phyloP scores from a whole-genome alignment of 176 grass and related monocot species.

The Bothriochloa decipiens region DNA sequence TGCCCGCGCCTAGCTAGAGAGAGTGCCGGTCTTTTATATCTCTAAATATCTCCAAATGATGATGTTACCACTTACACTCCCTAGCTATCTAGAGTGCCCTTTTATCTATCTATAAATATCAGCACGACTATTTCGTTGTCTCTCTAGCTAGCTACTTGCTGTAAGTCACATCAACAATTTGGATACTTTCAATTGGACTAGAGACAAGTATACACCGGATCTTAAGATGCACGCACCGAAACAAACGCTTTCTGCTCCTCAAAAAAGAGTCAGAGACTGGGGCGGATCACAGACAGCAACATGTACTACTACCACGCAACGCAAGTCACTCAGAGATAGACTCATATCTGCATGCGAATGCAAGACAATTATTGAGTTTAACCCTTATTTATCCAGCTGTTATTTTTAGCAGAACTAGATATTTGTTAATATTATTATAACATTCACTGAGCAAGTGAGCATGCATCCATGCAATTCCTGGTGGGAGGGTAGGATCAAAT shows the following conservation, averaged over 20 bases:
- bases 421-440: not conserved
- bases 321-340: not conserved
- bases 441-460: not conserved
- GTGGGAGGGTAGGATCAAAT: conserved; percentile 39
- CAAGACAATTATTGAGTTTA: not conserved
- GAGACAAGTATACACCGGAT: not conserved
- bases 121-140: conserved; percentile 26
- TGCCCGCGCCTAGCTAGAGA: not conserved
- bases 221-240: conserved; percentile 16
- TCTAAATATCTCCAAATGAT: not conserved
- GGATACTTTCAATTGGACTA: not conserved
- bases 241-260: conserved; percentile 4
- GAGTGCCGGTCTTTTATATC: not conserved
- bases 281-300: conserved; percentile 23
- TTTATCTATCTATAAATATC: not conserved
- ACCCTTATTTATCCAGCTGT: not conserved
- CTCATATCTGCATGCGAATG: not conserved
- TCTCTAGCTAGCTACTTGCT: not conserved
- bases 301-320: not conserved
- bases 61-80: not conserved
- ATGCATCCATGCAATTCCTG: not conserved
- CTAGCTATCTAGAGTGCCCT: not conserved
- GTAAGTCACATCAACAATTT: conserved; percentile 22
- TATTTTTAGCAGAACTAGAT: not conserved
- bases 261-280: conserved; percentile 21